A percentile compares a stretch with the other conserved stretches of the same genome.
Evolutionary conservation across 495 filamentous ascomycete species (phyloP).

Genomic region (Talaromyces liani): DNA sequence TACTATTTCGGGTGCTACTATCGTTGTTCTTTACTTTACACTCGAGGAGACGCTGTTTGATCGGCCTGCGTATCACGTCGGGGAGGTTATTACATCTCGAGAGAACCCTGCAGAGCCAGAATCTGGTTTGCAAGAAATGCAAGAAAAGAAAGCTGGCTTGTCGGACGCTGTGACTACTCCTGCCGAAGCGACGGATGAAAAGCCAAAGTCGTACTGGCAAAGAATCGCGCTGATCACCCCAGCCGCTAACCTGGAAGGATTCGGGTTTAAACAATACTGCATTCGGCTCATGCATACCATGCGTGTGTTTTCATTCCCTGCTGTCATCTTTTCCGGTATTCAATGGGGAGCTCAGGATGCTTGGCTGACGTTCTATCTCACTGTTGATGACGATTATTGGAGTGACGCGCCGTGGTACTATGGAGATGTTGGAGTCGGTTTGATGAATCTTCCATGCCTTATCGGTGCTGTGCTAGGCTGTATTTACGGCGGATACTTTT

Average conservation of each 20-base stretch:
- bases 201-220: conserved; percentile 19
- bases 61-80: conserved; percentile 11
- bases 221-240: conserved; percentile 24
- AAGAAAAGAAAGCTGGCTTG: neutral
- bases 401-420: conserved; percentile 25
- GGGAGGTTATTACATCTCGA: neutral
- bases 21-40: conserved; percentile 19
- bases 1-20: conserved; percentile 18
- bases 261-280: conserved; percentile 22
- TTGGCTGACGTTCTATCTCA: conserved; percentile 32
- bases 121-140: conserved; percentile 3
- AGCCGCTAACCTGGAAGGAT: conserved; percentile 18
- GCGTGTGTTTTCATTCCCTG: conserved; percentile 26
- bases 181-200: conserved; percentile 6
- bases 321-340: conserved; percentile 24
- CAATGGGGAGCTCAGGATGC: conserved; percentile 33
- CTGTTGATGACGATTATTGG: conserved; percentile 26
- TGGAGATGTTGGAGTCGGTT: conserved; percentile 20
- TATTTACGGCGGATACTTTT: conserved; percentile 28
- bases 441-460: conserved; percentile 29
- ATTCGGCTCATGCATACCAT: conserved; percentile 18
- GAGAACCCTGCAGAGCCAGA: conserved; percentile 7
- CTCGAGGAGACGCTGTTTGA: conserved; percentile 23
- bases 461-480: conserved; percentile 27
- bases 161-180: neutral